Evolutionary conservation across 2,329 filamentous ascomycete genomes (phyloP).

Genomic region (Cercospora berteroae): DNA sequence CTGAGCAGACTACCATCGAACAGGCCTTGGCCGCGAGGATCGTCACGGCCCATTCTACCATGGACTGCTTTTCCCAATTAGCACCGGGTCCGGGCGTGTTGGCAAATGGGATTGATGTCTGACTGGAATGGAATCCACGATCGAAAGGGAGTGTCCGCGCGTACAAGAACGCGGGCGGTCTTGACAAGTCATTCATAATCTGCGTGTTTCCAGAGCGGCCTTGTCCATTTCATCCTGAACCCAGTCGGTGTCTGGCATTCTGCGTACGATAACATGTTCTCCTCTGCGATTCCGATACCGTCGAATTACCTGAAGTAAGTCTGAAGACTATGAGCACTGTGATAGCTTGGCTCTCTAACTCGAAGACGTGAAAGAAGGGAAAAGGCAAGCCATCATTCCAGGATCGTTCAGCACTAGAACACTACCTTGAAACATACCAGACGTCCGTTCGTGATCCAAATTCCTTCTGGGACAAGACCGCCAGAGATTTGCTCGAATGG

Average conservation of each 20-base stretch:
- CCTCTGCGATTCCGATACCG: not conserved
- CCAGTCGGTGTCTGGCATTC: not conserved
- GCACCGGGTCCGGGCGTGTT: not conserved
- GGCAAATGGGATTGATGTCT: not conserved
- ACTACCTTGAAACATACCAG: not conserved
- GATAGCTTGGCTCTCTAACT: not conserved
- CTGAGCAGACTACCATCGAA: too few relatives aligned
- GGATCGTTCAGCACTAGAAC: not conserved
- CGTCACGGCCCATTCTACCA: not conserved
- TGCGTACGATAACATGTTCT: not conserved
- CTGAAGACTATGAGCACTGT: not conserved
- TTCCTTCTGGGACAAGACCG: not conserved
- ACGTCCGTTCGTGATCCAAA: not conserved
- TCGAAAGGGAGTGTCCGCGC: not conserved
- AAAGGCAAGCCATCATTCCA: not conserved
- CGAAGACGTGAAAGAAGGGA: not conserved
- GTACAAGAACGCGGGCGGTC: not conserved
- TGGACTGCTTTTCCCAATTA: not conserved
- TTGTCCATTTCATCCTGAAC: not conserved
- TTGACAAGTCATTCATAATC: not conserved
- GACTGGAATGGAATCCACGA: not conserved
- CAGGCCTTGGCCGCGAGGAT: too few relatives aligned
- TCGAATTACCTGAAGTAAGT: not conserved
- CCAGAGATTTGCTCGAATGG: not conserved
- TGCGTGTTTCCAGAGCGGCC: not conserved